phyloP scores from a whole-genome alignment of 1,284 basidiomycete genomes.

The Ustilago lituana region DNA sequence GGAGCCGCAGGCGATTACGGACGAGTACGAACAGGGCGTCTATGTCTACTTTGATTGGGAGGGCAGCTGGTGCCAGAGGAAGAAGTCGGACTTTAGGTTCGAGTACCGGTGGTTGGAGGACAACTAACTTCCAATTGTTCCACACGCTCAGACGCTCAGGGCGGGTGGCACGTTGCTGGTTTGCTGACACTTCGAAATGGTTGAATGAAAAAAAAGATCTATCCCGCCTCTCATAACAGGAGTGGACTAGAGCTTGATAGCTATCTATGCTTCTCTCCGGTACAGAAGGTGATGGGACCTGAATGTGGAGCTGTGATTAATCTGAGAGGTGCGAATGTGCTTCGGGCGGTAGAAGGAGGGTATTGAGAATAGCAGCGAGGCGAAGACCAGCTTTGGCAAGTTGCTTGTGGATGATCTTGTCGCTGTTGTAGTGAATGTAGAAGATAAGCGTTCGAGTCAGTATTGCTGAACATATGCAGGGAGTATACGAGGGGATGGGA shows the following conservation, averaged over 20 bases:
- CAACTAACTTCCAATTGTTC: no score
- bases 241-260: no score
- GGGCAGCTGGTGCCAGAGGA: constrained; percentile 86
- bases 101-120: constrained; percentile 67
- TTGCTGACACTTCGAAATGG: no score
- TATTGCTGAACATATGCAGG: not conserved
- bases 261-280: no score
- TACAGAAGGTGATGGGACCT: no score
- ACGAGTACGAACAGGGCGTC: constrained; percentile 98
- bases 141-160: no score
- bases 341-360: constrained; percentile 53
- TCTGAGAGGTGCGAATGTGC: not conserved
- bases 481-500: not conserved
- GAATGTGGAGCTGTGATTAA: no score
- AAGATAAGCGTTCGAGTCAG: no score
- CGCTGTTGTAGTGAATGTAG: constrained; percentile 59
- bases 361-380: constrained; percentile 82
- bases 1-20: constrained; percentile 98
- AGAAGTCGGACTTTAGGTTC: constrained; percentile 92
- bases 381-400: constrained; percentile 83
- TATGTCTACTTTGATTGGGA: constrained; percentile 69
- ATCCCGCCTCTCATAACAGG: no score
- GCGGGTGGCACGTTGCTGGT: no score
- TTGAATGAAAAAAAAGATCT: no score
- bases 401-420: constrained; percentile 81